Percentiles rank a stretch among this genome's conserved stretches.
phyloP scores from a whole-genome alignment of 148 eudicot species.

The Polygonum maritimum region DNA sequence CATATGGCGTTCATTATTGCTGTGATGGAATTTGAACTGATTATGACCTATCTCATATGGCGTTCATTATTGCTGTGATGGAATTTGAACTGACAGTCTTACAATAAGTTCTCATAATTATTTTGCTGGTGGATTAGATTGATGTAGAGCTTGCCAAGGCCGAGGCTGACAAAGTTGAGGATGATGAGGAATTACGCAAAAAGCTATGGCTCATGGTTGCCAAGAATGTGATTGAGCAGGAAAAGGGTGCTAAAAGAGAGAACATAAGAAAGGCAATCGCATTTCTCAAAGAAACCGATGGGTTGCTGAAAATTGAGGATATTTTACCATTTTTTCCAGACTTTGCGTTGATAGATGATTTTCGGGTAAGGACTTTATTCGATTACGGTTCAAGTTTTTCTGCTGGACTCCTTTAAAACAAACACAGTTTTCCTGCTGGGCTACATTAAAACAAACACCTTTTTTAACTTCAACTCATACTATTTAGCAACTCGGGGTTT shows the following conservation, averaged over 20 bases:
- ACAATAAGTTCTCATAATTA: slow-evolving; percentile 7
- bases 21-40: not conserved
- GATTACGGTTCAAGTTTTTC: not conserved
- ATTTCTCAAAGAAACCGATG: slow-evolving; percentile 95
- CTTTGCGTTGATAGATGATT: slow-evolving; percentile 93
- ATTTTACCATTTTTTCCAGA: slow-evolving; percentile 97
- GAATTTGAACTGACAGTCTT: not conserved
- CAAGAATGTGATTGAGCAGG: slow-evolving; percentile 86
- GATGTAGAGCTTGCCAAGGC: slow-evolving; percentile 99
- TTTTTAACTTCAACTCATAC: not conserved
- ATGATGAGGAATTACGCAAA: slow-evolving; percentile 94
- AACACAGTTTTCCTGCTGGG: too few species aligned
- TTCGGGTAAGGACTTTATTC: slow-evolving; percentile 43
- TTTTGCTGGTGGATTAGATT: slow-evolving; percentile 38
- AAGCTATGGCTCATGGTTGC: slow-evolving; percentile 99
- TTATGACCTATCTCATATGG: not conserved
- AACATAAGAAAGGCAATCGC: slow-evolving; percentile 97
- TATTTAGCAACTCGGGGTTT: not conserved
- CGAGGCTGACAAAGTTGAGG: slow-evolving; percentile 99
- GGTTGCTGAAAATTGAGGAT: slow-evolving; percentile 92
- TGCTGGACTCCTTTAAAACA: not conserved
- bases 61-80: not conserved
- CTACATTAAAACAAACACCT: not conserved
- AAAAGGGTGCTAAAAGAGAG: slow-evolving; percentile 96
- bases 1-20: not conserved